A percentile compares a stretch with the other conserved stretches of the same genome.
Conservation (phyloP, 2,329 filamentous ascomycete genomes). For the Tolypocladium paradoxum region DNA sequence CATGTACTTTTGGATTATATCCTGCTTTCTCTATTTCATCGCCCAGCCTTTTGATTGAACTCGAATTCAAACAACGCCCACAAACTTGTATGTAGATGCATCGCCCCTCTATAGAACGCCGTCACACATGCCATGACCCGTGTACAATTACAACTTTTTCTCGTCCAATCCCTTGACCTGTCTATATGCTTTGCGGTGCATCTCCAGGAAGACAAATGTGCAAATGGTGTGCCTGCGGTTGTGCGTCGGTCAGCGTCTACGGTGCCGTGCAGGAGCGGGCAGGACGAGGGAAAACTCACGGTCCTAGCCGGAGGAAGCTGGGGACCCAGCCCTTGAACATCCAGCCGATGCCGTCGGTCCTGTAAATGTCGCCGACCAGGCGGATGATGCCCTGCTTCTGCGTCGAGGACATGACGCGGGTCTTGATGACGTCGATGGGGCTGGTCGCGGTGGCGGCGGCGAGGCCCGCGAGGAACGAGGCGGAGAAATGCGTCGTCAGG, state of each 20-base stretch:
- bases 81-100: slow-evolving; percentile 1
- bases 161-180: slow-evolving; percentile 31
- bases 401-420: slow-evolving; percentile 66
- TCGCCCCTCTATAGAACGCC: slow-evolving; percentile 11
- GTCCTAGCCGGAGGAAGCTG: slow-evolving; percentile 54
- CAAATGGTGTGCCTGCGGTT: slow-evolving; percentile 62
- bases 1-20: background rate
- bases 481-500: slow-evolving; percentile 67
- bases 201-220: slow-evolving; percentile 78
- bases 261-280: background rate
- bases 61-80: background rate
- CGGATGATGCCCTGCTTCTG: slow-evolving; percentile 39
- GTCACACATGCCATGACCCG: slow-evolving; percentile 6
- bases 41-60: background rate
- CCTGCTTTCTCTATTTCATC: background rate
- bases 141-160: slow-evolving; percentile 11
- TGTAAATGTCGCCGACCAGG: slow-evolving; percentile 57
- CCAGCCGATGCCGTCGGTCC: slow-evolving; percentile 64
- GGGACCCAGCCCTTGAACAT: slow-evolving; percentile 88
- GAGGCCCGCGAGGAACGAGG: slow-evolving; percentile 68
- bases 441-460: slow-evolving; percentile 78
- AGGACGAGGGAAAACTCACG: slow-evolving; percentile 31
- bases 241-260: slow-evolving; percentile 5
- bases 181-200: slow-evolving; percentile 71
- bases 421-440: slow-evolving; percentile 85